These are phyloP conservation scores for Venturia effusa DNA, from an alignment of 2,329 filamentous ascomycete species.

Conservation along the genomic window DNA sequence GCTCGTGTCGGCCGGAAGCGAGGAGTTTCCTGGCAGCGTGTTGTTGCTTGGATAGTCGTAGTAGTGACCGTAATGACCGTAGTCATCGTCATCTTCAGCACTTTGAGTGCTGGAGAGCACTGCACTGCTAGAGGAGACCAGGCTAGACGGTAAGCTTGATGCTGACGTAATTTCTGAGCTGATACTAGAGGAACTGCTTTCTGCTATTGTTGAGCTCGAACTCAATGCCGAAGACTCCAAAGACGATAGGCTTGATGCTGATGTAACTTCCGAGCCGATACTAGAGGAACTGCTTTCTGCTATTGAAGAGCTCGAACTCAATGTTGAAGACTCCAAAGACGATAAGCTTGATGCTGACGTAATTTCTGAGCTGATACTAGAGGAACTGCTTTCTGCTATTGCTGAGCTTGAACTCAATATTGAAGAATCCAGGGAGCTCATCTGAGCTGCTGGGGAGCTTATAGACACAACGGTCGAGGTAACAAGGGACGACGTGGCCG, in stretches of 20 bases:
- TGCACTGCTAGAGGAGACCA: background rate
- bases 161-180: too few species aligned
- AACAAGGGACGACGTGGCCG: background rate
- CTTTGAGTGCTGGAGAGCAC: background rate
- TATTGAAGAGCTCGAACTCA: background rate
- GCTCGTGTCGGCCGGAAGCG: background rate
- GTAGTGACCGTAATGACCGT: background rate
- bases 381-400: background rate
- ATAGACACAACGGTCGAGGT: background rate
- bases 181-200: background rate
- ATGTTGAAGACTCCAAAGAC: background rate
- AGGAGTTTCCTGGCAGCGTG: background rate
- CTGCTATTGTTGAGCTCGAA: background rate
- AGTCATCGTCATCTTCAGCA: background rate
- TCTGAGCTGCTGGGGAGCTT: background rate
- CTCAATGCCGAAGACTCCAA: background rate
- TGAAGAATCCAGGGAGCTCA: background rate
- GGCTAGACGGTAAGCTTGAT: background rate
- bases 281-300: background rate
- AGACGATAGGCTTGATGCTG: too few species aligned
- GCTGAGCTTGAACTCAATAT: background rate
- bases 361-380: background rate
- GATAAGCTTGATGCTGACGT: too few species aligned
- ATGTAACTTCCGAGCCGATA: too few species aligned
- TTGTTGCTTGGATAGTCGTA: background rate